phyloP scores from a whole-genome alignment of 2,329 filamentous ascomycete genomes.

The Fusarium pseudocircinatum region DNA sequence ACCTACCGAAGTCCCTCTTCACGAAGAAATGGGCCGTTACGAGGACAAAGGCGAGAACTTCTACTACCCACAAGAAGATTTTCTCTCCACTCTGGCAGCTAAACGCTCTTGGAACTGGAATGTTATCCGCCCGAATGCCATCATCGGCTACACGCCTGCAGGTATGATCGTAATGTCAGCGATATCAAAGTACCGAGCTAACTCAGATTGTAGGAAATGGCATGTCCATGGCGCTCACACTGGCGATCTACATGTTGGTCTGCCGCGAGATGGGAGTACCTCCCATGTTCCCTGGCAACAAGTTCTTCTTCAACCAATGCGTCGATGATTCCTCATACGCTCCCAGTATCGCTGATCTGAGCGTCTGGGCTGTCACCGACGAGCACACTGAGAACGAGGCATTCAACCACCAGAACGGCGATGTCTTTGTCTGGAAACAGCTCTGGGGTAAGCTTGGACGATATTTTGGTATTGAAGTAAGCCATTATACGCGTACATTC shows the following conservation, averaged over 20 bases:
- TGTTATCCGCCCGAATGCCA: slow-evolving; percentile 27
- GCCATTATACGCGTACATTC: no score
- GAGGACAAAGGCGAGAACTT: slow-evolving; percentile 33
- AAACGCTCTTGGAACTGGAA: slow-evolving; percentile 31
- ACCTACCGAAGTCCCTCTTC: slow-evolving; percentile 23
- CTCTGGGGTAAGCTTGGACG: slow-evolving; percentile 3
- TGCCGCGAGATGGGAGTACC: slow-evolving; percentile 18
- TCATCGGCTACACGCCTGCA: slow-evolving; percentile 28
- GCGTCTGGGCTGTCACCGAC: slow-evolving; percentile 12
- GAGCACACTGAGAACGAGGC: slow-evolving; percentile 23
- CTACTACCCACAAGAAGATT: slow-evolving; percentile 30
- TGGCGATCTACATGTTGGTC: slow-evolving; percentile 27
- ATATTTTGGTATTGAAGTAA: slow-evolving; percentile 13
- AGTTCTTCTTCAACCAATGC: slow-evolving; percentile 19
- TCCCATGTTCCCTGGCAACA: slow-evolving; percentile 28
- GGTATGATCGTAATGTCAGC: not conserved
- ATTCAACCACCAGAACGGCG: slow-evolving; percentile 26
- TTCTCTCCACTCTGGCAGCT: slow-evolving; percentile 17
- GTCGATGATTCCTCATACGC: slow-evolving; percentile 29
- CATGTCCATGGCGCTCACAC: slow-evolving; percentile 27
- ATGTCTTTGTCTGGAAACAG: slow-evolving; percentile 25
- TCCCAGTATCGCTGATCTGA: slow-evolving; percentile 22
- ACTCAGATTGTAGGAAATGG: slow-evolving; percentile 3
- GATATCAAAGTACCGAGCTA: not conserved
- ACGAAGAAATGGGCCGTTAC: slow-evolving; percentile 27